Evolutionary conservation across 1,139 yeast species (phyloP).

Genomic region (Blastobotrys buckinghamii): DNA sequence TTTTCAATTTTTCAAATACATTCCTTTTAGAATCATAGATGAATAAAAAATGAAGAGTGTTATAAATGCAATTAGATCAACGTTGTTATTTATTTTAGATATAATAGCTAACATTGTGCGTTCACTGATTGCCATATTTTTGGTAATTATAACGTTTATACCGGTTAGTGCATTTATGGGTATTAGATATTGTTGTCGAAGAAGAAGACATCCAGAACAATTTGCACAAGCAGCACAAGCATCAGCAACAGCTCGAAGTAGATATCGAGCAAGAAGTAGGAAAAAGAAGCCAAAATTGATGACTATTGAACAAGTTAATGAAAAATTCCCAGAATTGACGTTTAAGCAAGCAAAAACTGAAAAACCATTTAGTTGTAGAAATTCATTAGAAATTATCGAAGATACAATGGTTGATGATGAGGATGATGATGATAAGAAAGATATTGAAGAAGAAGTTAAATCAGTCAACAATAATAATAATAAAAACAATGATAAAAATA

Average conservation of each 20-base stretch:
- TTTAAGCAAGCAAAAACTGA: conserved; percentile 40
- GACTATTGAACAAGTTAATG: conserved; percentile 58
- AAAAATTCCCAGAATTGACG: conserved; percentile 56
- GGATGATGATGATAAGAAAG: neutral
- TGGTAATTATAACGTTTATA: conserved; percentile 20
- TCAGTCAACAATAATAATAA: neutral
- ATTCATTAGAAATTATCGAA: neutral
- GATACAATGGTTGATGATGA: neutral
- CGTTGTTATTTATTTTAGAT: conserved; percentile 1
- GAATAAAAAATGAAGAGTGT: conserved; percentile 4
- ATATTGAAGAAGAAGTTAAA: neutral
- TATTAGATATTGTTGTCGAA: conserved; percentile 31
- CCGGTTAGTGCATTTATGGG: conserved; percentile 32
- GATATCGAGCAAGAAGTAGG: conserved; percentile 16
- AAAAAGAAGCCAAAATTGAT: conserved; percentile 35
- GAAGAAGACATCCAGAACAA: conserved; percentile 24
- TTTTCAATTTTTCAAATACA: neutral
- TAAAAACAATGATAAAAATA: neutral
- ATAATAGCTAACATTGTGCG: conserved; percentile 20
- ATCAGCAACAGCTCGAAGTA: conserved; percentile 11
- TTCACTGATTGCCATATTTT: conserved; percentile 18
- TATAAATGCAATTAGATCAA: neutral
- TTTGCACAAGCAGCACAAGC: conserved; percentile 12
- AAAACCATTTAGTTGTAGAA: conserved; percentile 3
- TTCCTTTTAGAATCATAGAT: neutral